Evolutionary conservation across 306 rosid genomes (phyloP), one percentile per base, ranked within the genome.

Genomic region (Cicer chorassanicum): DNA sequence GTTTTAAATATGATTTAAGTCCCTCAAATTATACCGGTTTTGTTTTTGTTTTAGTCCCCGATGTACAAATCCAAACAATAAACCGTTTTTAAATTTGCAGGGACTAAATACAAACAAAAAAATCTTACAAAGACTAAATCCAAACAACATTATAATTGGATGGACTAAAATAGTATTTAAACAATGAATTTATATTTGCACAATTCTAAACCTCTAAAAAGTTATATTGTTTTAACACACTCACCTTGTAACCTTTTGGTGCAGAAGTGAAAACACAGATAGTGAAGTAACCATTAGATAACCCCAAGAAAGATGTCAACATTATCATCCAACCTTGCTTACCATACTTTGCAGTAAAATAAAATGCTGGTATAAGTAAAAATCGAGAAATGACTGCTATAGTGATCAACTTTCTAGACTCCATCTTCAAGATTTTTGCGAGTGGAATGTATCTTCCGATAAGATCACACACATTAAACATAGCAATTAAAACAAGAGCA

Each of bases 231-330:
- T 21, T 72, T 24, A 49, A 69, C 18, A 29, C 53, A 62, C 86
- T 2, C 5, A 91, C 98, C 97, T 82, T 94, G 87, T 91, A 91
- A 19, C 96, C 96, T 84, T 82, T 85, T 36, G 98, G 97, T n/a
- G 98, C 98, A 49, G 89, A 50, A 74, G 97, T 94, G 45, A 91
- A 80, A 64, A 91, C 86, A 78, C 95, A 91, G 59, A 94, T 93
- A 43, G 97, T 90, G 81, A 94, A 83, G 81, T 91, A 87, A 41
- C 97, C 98, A 78, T 89, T 89, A 13, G 92, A 56, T 76, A 91
- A 77, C 45, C 97, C 98, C 78, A 93, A 73, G 79, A 91, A 83
- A 13, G 91, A 89, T 48, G 97, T 91, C 11, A 93, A 84, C 73
- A 89, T 7, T 61, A 91, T 91, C 97, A 93, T 93, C 93, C 94